Percentiles rank a stretch among this genome's conserved stretches.
Conservation (phyloP, 108 stramenopile genomes). For the Nitzschia palea region DNA sequence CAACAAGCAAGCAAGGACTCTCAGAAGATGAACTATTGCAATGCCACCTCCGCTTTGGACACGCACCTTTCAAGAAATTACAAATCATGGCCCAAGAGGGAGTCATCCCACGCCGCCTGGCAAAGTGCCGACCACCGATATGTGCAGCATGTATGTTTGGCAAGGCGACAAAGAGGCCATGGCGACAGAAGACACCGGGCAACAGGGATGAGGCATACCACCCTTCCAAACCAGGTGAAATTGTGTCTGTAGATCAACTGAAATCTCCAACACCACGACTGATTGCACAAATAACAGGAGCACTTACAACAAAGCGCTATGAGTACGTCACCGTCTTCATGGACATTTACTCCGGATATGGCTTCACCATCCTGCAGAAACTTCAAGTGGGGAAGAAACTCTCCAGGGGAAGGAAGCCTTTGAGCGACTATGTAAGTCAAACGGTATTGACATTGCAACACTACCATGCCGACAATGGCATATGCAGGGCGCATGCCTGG, state of each 20-base stretch:
- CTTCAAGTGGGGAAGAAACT: conserved; percentile 36
- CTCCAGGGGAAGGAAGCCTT: conserved; percentile 40
- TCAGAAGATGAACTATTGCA: conserved; percentile 32
- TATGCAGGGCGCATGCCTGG: conserved; percentile 37
- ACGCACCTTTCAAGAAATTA: conserved; percentile 24
- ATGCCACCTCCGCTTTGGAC: conserved; percentile 27
- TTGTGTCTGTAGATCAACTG: conserved; percentile 50
- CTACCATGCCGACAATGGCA: conserved; percentile 66
- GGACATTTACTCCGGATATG: conserved; percentile 24
- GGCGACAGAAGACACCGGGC: conserved; percentile 8
- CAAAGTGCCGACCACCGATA: conserved; percentile 30
- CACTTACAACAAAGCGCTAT: conserved; percentile 34
- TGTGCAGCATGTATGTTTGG: conserved; percentile 34
- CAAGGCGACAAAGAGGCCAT: conserved; percentile 5
- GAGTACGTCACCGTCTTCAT: conserved; percentile 38
- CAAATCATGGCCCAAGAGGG: conserved; percentile 36
- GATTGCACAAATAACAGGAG: conserved; percentile 51
- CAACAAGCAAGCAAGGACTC: too few species aligned
- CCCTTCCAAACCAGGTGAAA: conserved; percentile 29
- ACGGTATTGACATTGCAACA: conserved; percentile 22
- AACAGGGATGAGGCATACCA: neutral
- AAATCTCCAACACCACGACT: conserved; percentile 36
- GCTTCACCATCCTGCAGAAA: conserved; percentile 39
- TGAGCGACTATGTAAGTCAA: conserved; percentile 14
- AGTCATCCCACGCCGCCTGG: conserved; percentile 27